Evolutionary conservation across 2,329 filamentous ascomycete species (phyloP).

Genomic region (Aspergillus melleus): DNA sequence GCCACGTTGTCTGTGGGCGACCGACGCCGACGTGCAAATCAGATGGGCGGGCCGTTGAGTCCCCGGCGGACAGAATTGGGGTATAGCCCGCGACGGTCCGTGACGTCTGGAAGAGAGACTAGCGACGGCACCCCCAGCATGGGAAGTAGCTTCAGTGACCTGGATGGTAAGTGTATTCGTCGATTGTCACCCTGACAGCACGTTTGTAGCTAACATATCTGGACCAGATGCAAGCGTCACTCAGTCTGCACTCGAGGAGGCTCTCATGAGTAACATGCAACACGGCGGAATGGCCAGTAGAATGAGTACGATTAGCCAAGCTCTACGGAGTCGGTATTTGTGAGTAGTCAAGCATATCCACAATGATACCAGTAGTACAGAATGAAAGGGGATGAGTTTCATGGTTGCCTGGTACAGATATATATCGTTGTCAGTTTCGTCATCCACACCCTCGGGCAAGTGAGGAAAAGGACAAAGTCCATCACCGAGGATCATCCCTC

Average conservation of each 20-base stretch:
- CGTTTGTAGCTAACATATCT: slow-evolving; percentile 6
- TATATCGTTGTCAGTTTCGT: neutral
- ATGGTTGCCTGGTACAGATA: neutral
- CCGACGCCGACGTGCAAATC: slow-evolving; percentile 14
- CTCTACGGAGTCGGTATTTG: slow-evolving; percentile 54
- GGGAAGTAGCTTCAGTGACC: slow-evolving; percentile 66
- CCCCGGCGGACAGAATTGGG: slow-evolving; percentile 52
- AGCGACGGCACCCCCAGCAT: slow-evolving; percentile 61
- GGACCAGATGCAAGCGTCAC: slow-evolving; percentile 60
- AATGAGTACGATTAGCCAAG: slow-evolving; percentile 55
- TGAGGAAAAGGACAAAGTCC: neutral
- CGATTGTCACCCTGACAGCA: neutral
- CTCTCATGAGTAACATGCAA: slow-evolving; percentile 63
- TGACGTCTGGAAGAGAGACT: slow-evolving; percentile 40
- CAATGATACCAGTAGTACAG: too few species aligned
- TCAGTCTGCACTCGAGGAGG: slow-evolving; percentile 65
- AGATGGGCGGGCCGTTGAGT: slow-evolving; percentile 26
- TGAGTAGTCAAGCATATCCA: neutral
- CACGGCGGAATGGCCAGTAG: slow-evolving; percentile 51
- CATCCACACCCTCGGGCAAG: neutral
- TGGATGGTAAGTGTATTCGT: slow-evolving; percentile 53
- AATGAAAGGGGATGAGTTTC: neutral
- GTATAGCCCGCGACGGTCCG: slow-evolving; percentile 47
- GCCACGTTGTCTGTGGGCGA: slow-evolving; percentile 24
- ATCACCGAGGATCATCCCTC: neutral